A percentile compares a stretch with the other conserved stretches of the same genome.
Evolutionary conservation across 1,139 yeast genomes (phyloP).

Genomic region (Pichia sp.): DNA sequence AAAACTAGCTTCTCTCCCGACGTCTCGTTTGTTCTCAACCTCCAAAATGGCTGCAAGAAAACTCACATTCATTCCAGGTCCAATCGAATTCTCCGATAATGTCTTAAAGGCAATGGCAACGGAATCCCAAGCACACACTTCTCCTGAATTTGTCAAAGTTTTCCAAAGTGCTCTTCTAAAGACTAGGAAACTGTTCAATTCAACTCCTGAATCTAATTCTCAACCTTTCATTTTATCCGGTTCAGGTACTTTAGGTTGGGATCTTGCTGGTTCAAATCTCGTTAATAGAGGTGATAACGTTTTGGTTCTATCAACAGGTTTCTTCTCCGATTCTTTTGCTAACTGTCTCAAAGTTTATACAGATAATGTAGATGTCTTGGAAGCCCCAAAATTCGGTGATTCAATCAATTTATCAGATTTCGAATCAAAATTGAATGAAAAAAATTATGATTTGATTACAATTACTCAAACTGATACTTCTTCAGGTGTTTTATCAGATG

Average conservation of each 20-base stretch:
- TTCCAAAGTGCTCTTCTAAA: conserved; percentile 63
- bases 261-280: conserved; percentile 73
- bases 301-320: conserved; percentile 85
- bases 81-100: conserved; percentile 78
- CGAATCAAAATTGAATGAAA: conserved; percentile 28
- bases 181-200: conserved; percentile 68
- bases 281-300: conserved; percentile 57
- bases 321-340: conserved; percentile 81
- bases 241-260: conserved; percentile 96
- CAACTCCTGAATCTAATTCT: conserved; percentile 46
- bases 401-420: conserved; percentile 54
- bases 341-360: conserved; percentile 71
- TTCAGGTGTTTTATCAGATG: conserved; percentile 79
- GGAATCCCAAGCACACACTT: conserved; percentile 83
- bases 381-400: conserved; percentile 61
- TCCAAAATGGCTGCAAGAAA: conserved; percentile 19
- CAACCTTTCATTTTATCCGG: conserved; percentile 84
- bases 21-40: conserved; percentile 1
- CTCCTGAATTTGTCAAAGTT: conserved; percentile 74
- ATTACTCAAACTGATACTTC: conserved; percentile 96
- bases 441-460: conserved; percentile 58
- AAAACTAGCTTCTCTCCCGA: not conserved
- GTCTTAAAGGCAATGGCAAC: conserved; percentile 80
- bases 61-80: conserved; percentile 75
- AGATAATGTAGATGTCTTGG: conserved; percentile 58